Evolutionary conservation across 2,329 filamentous ascomycete genomes (phyloP).

Genomic region (Aschersonia sp.): DNA sequence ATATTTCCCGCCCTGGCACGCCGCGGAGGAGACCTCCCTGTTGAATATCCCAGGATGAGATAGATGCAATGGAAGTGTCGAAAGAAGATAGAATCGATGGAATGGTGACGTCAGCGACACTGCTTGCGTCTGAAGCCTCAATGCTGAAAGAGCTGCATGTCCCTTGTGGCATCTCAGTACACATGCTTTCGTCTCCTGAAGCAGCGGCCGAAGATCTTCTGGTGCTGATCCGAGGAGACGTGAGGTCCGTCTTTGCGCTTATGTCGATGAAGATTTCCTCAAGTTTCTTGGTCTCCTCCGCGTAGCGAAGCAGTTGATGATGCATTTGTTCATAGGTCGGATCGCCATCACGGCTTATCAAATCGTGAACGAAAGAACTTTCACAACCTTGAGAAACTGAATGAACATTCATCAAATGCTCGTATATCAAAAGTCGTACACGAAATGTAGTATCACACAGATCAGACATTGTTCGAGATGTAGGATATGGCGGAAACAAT

Average conservation of each 20-base stretch:
- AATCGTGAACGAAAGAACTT: conserved; percentile 12
- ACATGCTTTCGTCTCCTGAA: not conserved
- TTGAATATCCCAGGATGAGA: conserved; percentile 5
- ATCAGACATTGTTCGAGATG: no score
- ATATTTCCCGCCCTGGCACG: conserved; percentile 23
- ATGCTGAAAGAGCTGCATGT: not conserved
- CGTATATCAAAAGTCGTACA: conserved; percentile 19
- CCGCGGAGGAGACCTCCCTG: conserved; percentile 13
- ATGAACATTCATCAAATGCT: conserved; percentile 16
- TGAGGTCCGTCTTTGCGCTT: conserved; percentile 6
- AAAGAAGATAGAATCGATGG: conserved; percentile 2
- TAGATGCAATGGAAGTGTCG: conserved; percentile 1
- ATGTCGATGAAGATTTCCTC: conserved; percentile 11
- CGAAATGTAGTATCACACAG: no score
- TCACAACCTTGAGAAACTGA: conserved; percentile 8
- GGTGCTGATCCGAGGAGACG: not conserved
- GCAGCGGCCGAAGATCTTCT: not conserved
- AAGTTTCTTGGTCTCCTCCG: conserved; percentile 18
- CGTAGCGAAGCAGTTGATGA: conserved; percentile 15
- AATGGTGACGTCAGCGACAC: conserved; percentile 1
- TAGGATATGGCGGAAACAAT: conserved; percentile 14
- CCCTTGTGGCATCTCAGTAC: no score
- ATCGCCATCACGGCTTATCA: conserved; percentile 18
- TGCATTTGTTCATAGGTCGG: conserved; percentile 14
- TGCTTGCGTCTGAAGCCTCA: conserved; percentile 1